Conservation (phyloP, 176 grass and related monocot species). For the Carex myosuroides region DNA sequence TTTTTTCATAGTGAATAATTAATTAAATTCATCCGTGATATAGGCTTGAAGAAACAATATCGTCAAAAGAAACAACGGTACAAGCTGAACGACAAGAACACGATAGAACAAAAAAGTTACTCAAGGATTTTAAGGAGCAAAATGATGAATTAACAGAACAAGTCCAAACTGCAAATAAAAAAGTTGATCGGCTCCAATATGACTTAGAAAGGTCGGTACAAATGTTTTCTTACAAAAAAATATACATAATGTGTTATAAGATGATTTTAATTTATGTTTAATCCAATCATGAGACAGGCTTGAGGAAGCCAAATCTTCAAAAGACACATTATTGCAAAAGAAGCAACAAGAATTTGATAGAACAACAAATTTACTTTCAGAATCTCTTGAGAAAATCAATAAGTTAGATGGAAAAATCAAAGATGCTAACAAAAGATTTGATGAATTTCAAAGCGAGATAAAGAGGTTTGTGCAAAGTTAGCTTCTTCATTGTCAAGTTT, state of each 20-base stretch:
- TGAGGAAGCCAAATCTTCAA: constrained; percentile 35
- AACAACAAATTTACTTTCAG: constrained; percentile 43
- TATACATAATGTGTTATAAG: background rate
- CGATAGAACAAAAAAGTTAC: constrained; percentile 42
- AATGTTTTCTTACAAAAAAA: background rate
- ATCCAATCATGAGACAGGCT: constrained; percentile 34
- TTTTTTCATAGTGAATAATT: background rate
- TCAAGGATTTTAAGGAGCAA: constrained; percentile 38
- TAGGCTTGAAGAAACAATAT: constrained; percentile 74
- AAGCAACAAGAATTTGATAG: constrained; percentile 41
- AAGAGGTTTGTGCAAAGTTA: constrained; percentile 38
- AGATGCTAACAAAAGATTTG: constrained; percentile 41
- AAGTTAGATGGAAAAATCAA: constrained; percentile 51
- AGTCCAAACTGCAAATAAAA: background rate
- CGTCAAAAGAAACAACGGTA: constrained; percentile 42
- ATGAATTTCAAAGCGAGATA: constrained; percentile 45
- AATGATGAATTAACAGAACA: constrained; percentile 42
- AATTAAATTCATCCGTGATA: constrained; percentile 18
- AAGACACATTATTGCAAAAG: constrained; percentile 39
- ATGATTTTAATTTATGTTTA: background rate
- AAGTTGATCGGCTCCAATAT: background rate
- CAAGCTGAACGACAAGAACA: constrained; percentile 40
- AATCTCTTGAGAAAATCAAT: constrained; percentile 34
- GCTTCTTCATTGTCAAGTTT: background rate
- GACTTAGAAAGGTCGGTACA: background rate